Base-by-base conservation (phyloP, 306 rosid species). In the Casuarina cunninghamiana region DNA sequence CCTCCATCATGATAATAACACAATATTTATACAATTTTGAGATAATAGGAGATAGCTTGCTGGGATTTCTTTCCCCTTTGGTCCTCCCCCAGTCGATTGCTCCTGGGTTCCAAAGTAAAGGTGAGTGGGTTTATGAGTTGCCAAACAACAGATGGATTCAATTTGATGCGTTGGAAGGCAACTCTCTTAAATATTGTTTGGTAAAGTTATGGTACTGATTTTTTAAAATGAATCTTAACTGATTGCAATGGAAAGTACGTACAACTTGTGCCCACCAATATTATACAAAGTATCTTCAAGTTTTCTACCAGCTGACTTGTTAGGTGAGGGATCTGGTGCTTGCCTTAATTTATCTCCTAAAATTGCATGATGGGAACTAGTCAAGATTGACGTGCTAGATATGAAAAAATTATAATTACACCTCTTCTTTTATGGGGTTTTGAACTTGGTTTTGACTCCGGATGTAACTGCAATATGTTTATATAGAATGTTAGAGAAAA, bases 191-290 rank as follows among this genome's bases (percentile, higher is more conserved):
- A 63, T 63, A 15, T 15, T 63, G 3, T 63, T n/a, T 38, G 58
- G 7, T 55, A 35, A 49, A 35, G 16, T 77, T 42, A 54, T 50
- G 19, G 17, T 53, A 77, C 46, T 68, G 6, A 41, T 9, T 53
- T 21, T 13, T 62, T 37, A 32, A 8, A 35, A 63, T 13, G 15
- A 39, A 65, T 65, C 11, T 61, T 35, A 61, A 61, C 2, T 26
- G 13, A 61, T 2, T 32, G 9, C 12, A 21, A 78, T 5, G 53
- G 26, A 69, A 66, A 69, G 16, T 41, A 50, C 61, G n/a, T 73
- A 60, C 70, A 78, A 78, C 80, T 39, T 2, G 48, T 39, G 10
- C 19, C 38, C 5, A 37, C 6, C 16, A 63, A 65, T 16, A 65
- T 61, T 61, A 10, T 35, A 39, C 10, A 2, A 16, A 38, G 38